phyloP scores from a whole-genome alignment of 768 basidiomycete genomes.

The Rhizopogon sp. region DNA sequence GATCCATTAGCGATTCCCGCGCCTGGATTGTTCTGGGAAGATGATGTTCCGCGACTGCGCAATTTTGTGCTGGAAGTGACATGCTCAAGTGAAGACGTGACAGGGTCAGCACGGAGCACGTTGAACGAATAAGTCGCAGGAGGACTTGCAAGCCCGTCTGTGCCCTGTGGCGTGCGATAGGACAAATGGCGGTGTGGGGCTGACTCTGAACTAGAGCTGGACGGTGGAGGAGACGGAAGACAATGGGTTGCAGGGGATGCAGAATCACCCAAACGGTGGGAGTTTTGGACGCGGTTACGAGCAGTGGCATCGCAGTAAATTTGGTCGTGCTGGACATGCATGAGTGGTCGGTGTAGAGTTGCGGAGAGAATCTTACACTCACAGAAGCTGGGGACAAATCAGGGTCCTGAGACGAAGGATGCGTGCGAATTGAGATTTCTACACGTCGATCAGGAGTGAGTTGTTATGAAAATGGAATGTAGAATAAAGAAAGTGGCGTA shows the following conservation, averaged over 20 bases:
- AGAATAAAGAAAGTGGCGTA: conserved; percentile 11
- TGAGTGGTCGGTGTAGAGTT: too few relatives aligned
- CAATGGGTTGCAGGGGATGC: conserved; percentile 5
- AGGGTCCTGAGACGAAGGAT: neutral
- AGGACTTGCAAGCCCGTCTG: conserved; percentile 9
- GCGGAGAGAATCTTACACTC: neutral
- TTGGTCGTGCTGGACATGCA: neutral
- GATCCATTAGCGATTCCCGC: conserved; percentile 28
- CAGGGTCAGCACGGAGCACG: conserved; percentile 40
- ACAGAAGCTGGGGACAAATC: neutral
- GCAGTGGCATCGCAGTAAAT: neutral
- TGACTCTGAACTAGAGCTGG: conserved; percentile 24
- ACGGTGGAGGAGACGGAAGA: conserved; percentile 20
- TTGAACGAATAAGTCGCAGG: conserved; percentile 33
- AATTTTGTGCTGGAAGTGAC: conserved; percentile 37
- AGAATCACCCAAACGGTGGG: neutral
- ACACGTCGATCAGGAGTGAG: neutral
- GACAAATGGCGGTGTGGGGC: conserved; percentile 8
- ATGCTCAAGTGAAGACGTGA: conserved; percentile 37
- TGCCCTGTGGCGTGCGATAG: conserved; percentile 6
- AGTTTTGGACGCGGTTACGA: neutral
- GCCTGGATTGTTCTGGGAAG: conserved; percentile 5
- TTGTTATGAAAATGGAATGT: too few relatives aligned
- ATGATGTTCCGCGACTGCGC: conserved; percentile 23
- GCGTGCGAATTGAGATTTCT: neutral